Evolutionary conservation across 768 basidiomycete genomes (phyloP), one percentile per base, ranked within the genome.

Genomic region (Hygrocybe punicea): DNA sequence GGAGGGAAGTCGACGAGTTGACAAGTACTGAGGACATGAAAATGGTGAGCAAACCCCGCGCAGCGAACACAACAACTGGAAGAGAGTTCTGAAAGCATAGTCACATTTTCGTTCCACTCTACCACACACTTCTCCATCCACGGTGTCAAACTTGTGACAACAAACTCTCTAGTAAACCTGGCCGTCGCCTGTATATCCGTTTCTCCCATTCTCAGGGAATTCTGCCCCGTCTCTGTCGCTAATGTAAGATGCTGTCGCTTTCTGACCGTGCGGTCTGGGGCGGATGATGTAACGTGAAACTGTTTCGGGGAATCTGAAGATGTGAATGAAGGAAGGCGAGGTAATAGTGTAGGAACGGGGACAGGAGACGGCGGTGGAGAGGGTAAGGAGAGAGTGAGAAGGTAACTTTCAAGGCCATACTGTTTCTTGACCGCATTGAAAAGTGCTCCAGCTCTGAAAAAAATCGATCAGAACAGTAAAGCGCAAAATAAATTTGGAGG

Each of bases 101-200:
- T 24, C 10, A 17, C 50, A 29, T 78, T 78, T 75, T 98, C 95
- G 67, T 97, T 98, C 92, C 94, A 96, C 60, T 96, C 91, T 46
- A 92, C 62, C 5, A 95, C 89, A 69, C 86, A 87, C 65, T 87
- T 91, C 73, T 98, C 96, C 92, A 98, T 95, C 91, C 91, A 98
- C 1, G 95, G 95, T 2, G 98, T 70, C 45, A 98, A 71, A 66
- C 90, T 94, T 84, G 90, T 92, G 10, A 87, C 85, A 3, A 92
- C 78, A 62, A 98, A 88, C 69, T 97, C 95, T 45, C 93, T 82
- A 9, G 91, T 81, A 64, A 98, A 93, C 53, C 83, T 81, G 0
- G 85, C 84, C 6, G 85, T 82, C 62, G 84, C 81, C 53, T 87
- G 81, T 13, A 92, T 87, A 72, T 96, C 93, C 47, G 74, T 72